phyloP scores from a whole-genome alignment of 495 filamentous ascomycete species.

The Stereocaulon alpinum region DNA sequence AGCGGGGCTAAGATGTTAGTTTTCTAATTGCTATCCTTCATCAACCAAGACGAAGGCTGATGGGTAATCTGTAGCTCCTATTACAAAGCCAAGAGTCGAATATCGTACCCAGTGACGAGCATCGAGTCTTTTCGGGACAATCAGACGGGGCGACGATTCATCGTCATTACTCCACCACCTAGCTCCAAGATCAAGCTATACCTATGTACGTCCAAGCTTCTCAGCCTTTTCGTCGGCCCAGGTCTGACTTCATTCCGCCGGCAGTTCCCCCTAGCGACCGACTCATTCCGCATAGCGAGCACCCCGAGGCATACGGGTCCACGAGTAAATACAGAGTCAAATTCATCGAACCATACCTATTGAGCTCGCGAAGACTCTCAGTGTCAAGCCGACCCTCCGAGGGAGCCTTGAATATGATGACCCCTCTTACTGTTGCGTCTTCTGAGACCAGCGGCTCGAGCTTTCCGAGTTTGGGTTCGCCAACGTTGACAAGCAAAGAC shows the following conservation, averaged over 20 bases:
- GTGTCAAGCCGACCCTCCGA: background rate
- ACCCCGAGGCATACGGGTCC: constrained; percentile 14
- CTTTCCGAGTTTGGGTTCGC: background rate
- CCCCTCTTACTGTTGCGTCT: constrained; percentile 5
- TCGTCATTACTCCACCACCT: constrained; percentile 10
- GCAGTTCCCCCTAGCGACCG: constrained; percentile 7
- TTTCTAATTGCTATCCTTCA: too few relatives aligned
- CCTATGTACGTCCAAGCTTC: background rate
- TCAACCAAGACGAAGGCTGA: background rate
- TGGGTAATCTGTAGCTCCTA: background rate
- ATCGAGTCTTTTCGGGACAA: constrained; percentile 13
- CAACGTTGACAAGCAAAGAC: constrained; percentile 3
- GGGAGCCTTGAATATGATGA: constrained; percentile 1
- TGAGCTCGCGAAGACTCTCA: constrained; percentile 7
- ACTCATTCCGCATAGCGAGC: constrained; percentile 14
- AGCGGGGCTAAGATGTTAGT: constrained; percentile 1
- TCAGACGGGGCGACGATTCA: constrained; percentile 12
- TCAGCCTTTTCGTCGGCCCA: background rate
- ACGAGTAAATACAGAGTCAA: constrained; percentile 11
- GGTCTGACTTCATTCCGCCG: background rate
- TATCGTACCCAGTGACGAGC: constrained; percentile 5
- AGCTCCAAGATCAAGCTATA: constrained; percentile 12
- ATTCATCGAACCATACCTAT: constrained; percentile 2
- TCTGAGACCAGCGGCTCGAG: constrained; percentile 11
- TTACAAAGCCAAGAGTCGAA: constrained; percentile 1